Conservation (phyloP, 1,284 basidiomycete species). For the Marasmius oreades region DNA sequence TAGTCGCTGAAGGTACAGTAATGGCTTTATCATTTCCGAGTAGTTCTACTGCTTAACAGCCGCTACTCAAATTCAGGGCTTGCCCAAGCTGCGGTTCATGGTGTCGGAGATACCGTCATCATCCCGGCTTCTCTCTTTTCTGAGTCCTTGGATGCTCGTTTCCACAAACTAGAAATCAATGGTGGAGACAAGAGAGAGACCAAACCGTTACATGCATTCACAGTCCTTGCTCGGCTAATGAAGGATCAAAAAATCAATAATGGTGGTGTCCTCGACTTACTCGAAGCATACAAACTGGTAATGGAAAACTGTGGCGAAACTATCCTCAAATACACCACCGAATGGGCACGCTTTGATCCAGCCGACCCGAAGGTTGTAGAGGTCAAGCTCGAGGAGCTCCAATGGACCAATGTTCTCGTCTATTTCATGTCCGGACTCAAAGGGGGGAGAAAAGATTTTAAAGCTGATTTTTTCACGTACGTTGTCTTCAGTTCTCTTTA, state of each 20-base stretch:
- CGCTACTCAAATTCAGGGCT: conserved; percentile 29
- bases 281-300: background rate
- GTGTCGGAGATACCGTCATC: conserved; percentile 20
- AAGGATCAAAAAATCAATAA: conserved; percentile 30
- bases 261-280: conserved; percentile 16
- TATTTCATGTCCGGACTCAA: background rate
- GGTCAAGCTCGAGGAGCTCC: conserved; percentile 6
- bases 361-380: background rate
- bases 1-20: conserved; percentile 55
- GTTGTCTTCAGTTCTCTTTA: background rate
- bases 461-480: conserved; percentile 9
- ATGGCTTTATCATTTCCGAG: background rate
- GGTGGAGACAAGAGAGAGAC: background rate
- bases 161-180: background rate
- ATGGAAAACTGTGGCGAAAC: conserved; percentile 31
- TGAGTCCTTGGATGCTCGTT: conserved; percentile 3
- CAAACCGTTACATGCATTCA: conserved; percentile 31
- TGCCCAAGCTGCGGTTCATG: conserved; percentile 38
- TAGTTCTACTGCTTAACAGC: background rate
- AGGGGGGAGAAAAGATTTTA: background rate
- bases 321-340: conserved; percentile 39
- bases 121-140: conserved; percentile 19
- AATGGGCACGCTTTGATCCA: conserved; percentile 37
- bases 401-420: conserved; percentile 1
- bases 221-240: conserved; percentile 42